Evolutionary conservation across 306 rosid genomes (phyloP), one percentile per base, ranked within the genome.

Genomic region (Trifolium repens): DNA sequence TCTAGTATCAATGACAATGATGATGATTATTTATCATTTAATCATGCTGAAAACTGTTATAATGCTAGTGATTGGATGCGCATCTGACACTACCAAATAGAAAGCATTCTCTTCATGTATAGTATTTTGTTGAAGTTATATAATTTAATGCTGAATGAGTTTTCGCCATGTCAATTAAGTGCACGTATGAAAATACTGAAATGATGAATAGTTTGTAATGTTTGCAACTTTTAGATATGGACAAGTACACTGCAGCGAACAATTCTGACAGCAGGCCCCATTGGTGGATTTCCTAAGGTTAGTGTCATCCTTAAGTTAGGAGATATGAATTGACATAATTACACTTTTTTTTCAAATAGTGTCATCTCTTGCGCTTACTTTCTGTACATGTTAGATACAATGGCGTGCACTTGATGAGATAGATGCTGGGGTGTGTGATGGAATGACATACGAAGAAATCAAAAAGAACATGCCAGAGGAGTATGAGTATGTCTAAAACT

Each of bases 341-440:
- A 34, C 59, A 26, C 35, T 32, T 32, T 22, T 22, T 22, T 22
- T 22, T n/a, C n/a, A 22, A 22, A 22, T 22, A 22, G 24, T 22
- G 24, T 22, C 24, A 22, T 22, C 24, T 62, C 40, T 19, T 37
- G 35, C 32, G 24, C 67, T 72, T 67, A 10, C 66, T 40, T 37
- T 82, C 34, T 58, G 9, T 59, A 37, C n/a, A 22, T 84, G 69
- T 53, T 80, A 94, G 99, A 92, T 94, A 78, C 97, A 94, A 90
- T 94, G 97, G 97, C 96, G 96, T 5, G 96, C 99, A 34, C 88
- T 94, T 60, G 99, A 94, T 71, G 99, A 94, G 88, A 94, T 94
- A 85, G 72, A 94, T 68, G 87, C 82, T 72, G 99, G 99, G 50
- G 99, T 91, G 24, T 94, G 99, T 74, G 99, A 92, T 81, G 99